Conservation (phyloP, 495 filamentous ascomycete genomes). For the Opeltia flavorubescens region DNA sequence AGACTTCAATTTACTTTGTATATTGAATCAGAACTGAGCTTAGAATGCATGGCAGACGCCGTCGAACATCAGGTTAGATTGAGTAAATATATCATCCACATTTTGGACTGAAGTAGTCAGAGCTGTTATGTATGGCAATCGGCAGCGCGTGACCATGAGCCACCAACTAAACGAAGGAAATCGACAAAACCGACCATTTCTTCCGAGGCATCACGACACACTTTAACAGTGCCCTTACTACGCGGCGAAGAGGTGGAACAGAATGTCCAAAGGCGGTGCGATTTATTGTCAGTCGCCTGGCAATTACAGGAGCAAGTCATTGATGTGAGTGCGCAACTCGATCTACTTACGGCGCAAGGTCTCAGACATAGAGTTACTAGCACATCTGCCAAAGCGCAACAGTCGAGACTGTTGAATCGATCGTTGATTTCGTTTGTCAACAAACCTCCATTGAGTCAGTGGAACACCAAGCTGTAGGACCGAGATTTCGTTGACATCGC, state of each 20-base stretch:
- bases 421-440: conserved; percentile 49
- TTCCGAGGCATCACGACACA: conserved; percentile 9
- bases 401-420: conserved; percentile 41
- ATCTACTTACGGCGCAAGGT: too few relatives aligned
- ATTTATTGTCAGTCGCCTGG: conserved; percentile 56
- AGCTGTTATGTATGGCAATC: too few relatives aligned
- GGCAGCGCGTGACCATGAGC: too few relatives aligned
- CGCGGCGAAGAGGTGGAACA: conserved; percentile 43
- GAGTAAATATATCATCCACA: too few relatives aligned
- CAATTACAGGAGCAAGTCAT: conserved; percentile 49
- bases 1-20: too few relatives aligned
- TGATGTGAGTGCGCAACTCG: conserved; percentile 46
- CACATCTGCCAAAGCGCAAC: conserved; percentile 52
- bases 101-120: too few relatives aligned
- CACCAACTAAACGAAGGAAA: conserved; percentile 53
- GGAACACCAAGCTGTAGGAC: neutral
- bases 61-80: conserved; percentile 8
- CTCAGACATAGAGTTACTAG: too few relatives aligned
- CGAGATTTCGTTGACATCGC: conserved; percentile 11
- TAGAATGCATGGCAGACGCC: neutral
- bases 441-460: conserved; percentile 32
- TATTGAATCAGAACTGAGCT: too few relatives aligned
- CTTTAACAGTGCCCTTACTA: conserved; percentile 46
- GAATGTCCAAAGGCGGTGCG: conserved; percentile 38
- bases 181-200: conserved; percentile 23